Percentiles rank a stretch among this genome's conserved stretches.
These are phyloP conservation scores for Pseudocercospora musae DNA, from an alignment of 2,329 filamentous ascomycete species.

Conservation along the genomic window DNA sequence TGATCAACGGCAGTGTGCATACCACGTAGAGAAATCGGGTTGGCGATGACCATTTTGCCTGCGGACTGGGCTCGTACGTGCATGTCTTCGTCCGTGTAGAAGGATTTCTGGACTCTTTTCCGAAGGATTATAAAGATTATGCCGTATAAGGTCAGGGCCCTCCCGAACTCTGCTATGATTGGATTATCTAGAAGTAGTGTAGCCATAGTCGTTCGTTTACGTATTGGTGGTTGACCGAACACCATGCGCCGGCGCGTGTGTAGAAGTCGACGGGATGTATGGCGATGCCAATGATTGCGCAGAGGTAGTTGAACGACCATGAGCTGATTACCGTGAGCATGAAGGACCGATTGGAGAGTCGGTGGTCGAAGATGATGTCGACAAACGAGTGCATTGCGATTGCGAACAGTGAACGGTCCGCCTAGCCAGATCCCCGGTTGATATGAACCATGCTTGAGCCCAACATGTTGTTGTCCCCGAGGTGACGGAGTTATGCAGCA, in stretches of 20 bases:
- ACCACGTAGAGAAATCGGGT: conserved; percentile 65
- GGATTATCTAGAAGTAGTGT: conserved; percentile 66
- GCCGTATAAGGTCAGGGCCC: conserved; percentile 49
- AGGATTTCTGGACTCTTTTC: conserved; percentile 36
- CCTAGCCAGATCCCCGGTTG: conserved; percentile 62
- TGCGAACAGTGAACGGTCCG: conserved; percentile 61
- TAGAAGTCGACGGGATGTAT: conserved; percentile 49
- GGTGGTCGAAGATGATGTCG: conserved; percentile 56
- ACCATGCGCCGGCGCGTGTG: conserved; percentile 64
- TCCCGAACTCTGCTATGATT: conserved; percentile 52
- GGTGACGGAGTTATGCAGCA: conserved; percentile 51
- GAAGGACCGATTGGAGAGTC: conserved; percentile 50
- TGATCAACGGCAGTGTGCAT: conserved; percentile 63
- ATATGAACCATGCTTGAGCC: conserved; percentile 65
- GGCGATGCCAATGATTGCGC: conserved; percentile 52
- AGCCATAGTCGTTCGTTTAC: conserved; percentile 55
- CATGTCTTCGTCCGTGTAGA: conserved; percentile 36
- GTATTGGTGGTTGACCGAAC: conserved; percentile 59
- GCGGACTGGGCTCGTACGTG: conserved; percentile 39
- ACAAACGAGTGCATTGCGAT: conserved; percentile 65
- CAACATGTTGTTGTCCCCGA: conserved; percentile 55
- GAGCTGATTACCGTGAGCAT: conserved; percentile 47
- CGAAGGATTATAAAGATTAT: conserved; percentile 41
- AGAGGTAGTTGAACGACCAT: conserved; percentile 59
- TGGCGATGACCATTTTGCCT: conserved; percentile 58